Evolutionary conservation across 306 rosid genomes (phyloP).

Genomic region (Purshia tridentata): DNA sequence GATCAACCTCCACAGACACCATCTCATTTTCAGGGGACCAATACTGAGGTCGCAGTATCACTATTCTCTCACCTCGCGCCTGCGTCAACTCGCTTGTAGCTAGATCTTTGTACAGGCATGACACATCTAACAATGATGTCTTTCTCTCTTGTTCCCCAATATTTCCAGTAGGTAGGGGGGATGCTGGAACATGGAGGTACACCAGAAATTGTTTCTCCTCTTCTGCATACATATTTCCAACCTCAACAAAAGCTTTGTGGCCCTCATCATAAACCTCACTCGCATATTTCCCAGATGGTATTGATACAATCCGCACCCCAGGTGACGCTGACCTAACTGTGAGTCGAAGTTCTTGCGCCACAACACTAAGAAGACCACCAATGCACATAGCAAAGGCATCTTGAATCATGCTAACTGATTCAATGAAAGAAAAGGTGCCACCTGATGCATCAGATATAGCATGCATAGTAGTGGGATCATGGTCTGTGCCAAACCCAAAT

Average conservation of each 20-base stretch:
- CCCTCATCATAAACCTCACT: conserved; percentile 20
- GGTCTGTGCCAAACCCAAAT: conserved; percentile 35
- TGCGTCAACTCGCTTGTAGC: conserved; percentile 8
- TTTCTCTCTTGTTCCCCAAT: background rate
- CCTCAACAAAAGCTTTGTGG: conserved; percentile 6
- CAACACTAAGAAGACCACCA: conserved; percentile 40
- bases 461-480: conserved; percentile 9
- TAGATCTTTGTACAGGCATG: conserved; percentile 15
- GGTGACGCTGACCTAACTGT: conserved; percentile 18
- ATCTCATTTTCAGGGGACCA: conserved; percentile 11
- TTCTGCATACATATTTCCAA: conserved; percentile 32
- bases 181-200: conserved; percentile 19
- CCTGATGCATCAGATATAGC: conserved; percentile 27
- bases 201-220: conserved; percentile 34
- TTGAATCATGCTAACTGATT: conserved; percentile 14
- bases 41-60: conserved; percentile 1
- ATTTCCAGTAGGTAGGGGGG: background rate
- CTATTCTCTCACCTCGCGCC: conserved; percentile 2
- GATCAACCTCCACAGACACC: conserved; percentile 15
- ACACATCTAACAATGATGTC: conserved; percentile 6
- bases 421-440: conserved; percentile 22
- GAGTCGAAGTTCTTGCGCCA: conserved; percentile 36
- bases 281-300: conserved; percentile 13
- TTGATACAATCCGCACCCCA: conserved; percentile 9
- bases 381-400: conserved; percentile 37